Base-by-base conservation (phyloP, 352 stramenopile species). In the Pythium rhizo-oryzae region DNA sequence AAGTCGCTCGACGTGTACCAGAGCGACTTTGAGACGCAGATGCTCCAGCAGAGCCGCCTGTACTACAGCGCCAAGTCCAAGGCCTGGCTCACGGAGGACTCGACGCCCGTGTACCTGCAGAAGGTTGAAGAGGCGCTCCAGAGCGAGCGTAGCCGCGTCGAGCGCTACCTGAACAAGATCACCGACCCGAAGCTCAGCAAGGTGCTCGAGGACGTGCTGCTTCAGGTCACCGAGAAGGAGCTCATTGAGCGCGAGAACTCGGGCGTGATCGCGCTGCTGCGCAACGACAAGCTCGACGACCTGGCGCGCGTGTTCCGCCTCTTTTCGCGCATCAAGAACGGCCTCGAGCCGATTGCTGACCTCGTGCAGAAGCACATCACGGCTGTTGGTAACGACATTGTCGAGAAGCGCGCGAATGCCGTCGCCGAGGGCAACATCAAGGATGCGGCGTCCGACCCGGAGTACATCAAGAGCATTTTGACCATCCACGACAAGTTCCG, bases 401-500 rank as follows among this genome's bases (percentile, higher is more conserved):
- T 97, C 33, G 85, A 92, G 39, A 93, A 92, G 67, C 86, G 89
- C 33, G 85, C 85, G 11, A 88, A 91, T 62, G 86, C 86, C 0
- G 78, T 97, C n/a, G 82, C 80, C 2, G 99, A 98, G 66, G 97
- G 97, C 43, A 95, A 90, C 54, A 95, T 95, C 39, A 96, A 97
- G 74, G 95, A 98, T 55, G 88, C 92, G 1, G 90, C 78, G 35
- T 92, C 84, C 69, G 96, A 99, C 73, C 96, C 96, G 3, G 87
- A 92, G 59, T 99, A 99, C 78, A 98, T 99, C 51, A 99, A 99
- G 83, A 90, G 95, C 60, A 97, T 99, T 60, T 88, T 99, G 67
- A 87, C 89, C 18, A 94, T 99, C 53, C 96, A 99, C 82, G 97
- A 99, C 69, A 99, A 99, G 76, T 99, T 99, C 81, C 87, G 98